These are phyloP conservation scores for Paramyrothecium roridum DNA, from an alignment of 2,329 filamentous ascomycete genomes.

Conservation along the genomic window DNA sequence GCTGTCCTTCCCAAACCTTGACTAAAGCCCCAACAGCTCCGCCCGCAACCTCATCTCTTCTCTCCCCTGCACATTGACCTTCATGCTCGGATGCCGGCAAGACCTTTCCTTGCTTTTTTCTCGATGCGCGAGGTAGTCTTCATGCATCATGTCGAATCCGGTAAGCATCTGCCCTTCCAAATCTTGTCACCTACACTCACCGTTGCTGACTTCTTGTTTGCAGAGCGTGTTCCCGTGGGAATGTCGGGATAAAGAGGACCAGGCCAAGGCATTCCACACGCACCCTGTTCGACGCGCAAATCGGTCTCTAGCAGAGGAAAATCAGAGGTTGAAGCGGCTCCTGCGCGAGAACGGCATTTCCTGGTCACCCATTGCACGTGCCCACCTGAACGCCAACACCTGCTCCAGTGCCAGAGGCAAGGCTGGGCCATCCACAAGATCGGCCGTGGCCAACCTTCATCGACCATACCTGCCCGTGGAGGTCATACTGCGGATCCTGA, in stretches of 20 bases:
- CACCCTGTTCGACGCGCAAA: constrained; percentile 45
- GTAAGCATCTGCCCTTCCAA: no score
- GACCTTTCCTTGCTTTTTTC: not conserved
- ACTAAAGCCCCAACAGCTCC: not conserved
- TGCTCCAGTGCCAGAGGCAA: constrained; percentile 28
- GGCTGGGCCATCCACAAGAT: constrained; percentile 24
- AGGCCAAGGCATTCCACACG: constrained; percentile 45
- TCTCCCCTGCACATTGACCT: not conserved
- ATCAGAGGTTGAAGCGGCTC: constrained; percentile 45
- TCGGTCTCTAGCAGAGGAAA: constrained; percentile 44
- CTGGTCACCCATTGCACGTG: constrained; percentile 39
- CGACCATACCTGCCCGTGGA: constrained; percentile 48
- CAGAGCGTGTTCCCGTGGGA: constrained; percentile 42
- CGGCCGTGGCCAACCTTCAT: constrained; percentile 17
- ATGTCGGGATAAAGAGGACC: constrained; percentile 49
- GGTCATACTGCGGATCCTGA: constrained; percentile 48
- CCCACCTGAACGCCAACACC: constrained; percentile 16
- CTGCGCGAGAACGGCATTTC: constrained; percentile 50
- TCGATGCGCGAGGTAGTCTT: not conserved
- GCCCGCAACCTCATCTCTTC: not conserved
- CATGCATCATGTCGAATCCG: not conserved
- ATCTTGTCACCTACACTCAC: not conserved
- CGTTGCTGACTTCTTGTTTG: not conserved
- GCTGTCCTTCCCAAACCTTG: no score
- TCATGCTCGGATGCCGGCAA: not conserved